Conservation (phyloP, 495 filamentous ascomycete species). For the Filosporella fistucella region DNA sequence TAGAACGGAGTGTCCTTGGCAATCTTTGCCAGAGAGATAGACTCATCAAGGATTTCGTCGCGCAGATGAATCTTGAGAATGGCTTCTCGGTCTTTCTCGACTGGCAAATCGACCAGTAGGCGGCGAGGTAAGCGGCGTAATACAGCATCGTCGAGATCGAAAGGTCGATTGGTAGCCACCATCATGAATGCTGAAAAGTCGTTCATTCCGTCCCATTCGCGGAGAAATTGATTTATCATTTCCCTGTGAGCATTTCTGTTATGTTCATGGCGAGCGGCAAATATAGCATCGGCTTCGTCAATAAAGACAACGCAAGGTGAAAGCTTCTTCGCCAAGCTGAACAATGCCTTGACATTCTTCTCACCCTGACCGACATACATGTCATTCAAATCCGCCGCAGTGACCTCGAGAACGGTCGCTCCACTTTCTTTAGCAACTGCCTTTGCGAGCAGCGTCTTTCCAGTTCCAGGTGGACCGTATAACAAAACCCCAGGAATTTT, state of each 20-base stretch:
- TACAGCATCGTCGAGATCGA: slow-evolving; percentile 93
- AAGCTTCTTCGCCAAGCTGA: slow-evolving; percentile 85
- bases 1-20: slow-evolving; percentile 83
- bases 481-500: slow-evolving; percentile 85
- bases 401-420: slow-evolving; percentile 65
- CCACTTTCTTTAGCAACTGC: slow-evolving; percentile 93
- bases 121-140: slow-evolving; percentile 78
- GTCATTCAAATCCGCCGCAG: slow-evolving; percentile 73
- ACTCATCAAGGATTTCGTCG: slow-evolving; percentile 63
- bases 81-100: slow-evolving; percentile 65
- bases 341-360: slow-evolving; percentile 94
- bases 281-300: slow-evolving; percentile 92
- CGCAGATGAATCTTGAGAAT: slow-evolving; percentile 85
- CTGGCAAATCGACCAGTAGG: slow-evolving; percentile 83
- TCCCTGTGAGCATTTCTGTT: slow-evolving; percentile 68
- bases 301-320: slow-evolving; percentile 95
- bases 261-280: slow-evolving; percentile 62
- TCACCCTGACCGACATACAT: slow-evolving; percentile 96
- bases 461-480: slow-evolving; percentile 93
- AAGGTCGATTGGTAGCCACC: slow-evolving; percentile 96
- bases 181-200: slow-evolving; percentile 90
- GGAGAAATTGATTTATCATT: slow-evolving; percentile 93
- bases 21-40: slow-evolving; percentile 65
- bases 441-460: slow-evolving; percentile 93
- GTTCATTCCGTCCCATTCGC: slow-evolving; percentile 97